Percentiles rank a stretch among this genome's conserved stretches.
These are phyloP conservation scores for Moesziomyces aphidis DNA, from an alignment of 1,284 basidiomycete species.

Conservation along the genomic window DNA sequence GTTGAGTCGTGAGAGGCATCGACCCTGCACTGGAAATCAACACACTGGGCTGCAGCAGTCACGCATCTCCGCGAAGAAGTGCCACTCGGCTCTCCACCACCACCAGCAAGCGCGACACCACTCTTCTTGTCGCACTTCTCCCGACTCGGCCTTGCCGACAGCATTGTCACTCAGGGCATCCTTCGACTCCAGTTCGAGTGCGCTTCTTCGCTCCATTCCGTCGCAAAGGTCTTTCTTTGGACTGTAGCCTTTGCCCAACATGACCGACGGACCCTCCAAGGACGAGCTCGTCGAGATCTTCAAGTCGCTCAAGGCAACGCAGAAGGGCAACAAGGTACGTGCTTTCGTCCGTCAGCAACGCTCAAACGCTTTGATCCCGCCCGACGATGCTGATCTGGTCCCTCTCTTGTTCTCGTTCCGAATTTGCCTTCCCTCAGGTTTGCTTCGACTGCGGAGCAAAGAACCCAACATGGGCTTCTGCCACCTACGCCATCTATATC, in stretches of 20 bases:
- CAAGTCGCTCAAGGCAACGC: constrained; percentile 59
- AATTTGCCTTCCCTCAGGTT: constrained; percentile 72
- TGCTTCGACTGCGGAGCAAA: constrained; percentile 97
- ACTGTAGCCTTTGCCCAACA: constrained; percentile 14
- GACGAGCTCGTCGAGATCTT: constrained; percentile 67
- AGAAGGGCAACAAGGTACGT: constrained; percentile 63
- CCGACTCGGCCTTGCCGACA: neutral
- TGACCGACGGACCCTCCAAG: constrained; percentile 60
- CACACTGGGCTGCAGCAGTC: constrained; percentile 6
- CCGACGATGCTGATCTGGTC: neutral
- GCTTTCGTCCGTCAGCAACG: neutral
- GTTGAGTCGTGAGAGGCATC: no score
- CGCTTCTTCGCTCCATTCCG: no score
- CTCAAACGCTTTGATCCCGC: neutral
- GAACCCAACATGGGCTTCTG: constrained; percentile 97
- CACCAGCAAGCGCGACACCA: neutral
- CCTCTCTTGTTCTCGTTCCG: neutral
- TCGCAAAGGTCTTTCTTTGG: no score
- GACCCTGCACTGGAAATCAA: constrained; percentile 4
- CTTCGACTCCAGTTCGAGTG: neutral
- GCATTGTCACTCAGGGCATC: no score
- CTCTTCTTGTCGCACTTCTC: neutral
- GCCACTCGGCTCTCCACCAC: neutral
- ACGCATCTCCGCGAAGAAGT: neutral
- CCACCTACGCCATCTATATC: constrained; percentile 96